Conservation (phyloP, 1,284 basidiomycete species). For the Trichosporon faecale region DNA sequence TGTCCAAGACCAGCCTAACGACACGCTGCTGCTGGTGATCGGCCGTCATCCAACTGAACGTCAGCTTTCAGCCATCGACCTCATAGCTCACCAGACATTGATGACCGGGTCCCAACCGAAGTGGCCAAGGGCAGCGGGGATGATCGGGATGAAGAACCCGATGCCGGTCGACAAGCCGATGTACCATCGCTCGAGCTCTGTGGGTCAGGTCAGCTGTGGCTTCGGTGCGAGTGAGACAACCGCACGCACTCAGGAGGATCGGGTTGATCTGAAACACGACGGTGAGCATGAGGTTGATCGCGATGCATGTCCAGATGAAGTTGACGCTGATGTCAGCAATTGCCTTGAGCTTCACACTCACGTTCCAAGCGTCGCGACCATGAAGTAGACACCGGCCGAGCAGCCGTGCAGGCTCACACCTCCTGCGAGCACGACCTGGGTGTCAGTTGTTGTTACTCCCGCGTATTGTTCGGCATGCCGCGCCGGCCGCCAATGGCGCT, state of each 20-base stretch:
- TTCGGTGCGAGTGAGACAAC: neutral
- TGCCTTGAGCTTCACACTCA: slow-evolving; percentile 21
- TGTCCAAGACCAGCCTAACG: slow-evolving; percentile 31
- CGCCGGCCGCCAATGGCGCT: neutral
- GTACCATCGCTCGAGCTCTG: slow-evolving; percentile 27
- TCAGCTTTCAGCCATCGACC: neutral
- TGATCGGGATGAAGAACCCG: slow-evolving; percentile 26
- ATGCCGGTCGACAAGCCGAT: slow-evolving; percentile 24
- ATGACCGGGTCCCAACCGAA: slow-evolving; percentile 28
- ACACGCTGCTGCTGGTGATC: slow-evolving; percentile 19
- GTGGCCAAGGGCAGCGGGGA: slow-evolving; percentile 28
- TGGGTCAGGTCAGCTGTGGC: neutral
- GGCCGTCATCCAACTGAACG: slow-evolving; percentile 23
- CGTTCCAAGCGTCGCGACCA: slow-evolving; percentile 33
- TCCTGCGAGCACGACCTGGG: slow-evolving; percentile 9
- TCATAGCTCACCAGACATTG: slow-evolving; percentile 17
- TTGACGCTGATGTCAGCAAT: slow-evolving; percentile 32
- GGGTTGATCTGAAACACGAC: slow-evolving; percentile 40
- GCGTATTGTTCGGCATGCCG: neutral
- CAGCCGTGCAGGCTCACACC: slow-evolving; percentile 20
- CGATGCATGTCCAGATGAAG: slow-evolving; percentile 40
- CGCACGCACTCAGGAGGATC: slow-evolving; percentile 23
- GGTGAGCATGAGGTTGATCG: slow-evolving; percentile 39
- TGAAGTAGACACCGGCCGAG: slow-evolving; percentile 34
- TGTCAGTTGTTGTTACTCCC: neutral